Evolutionary conservation across 441 rosid genomes (phyloP).

Genomic region (Isatis lusitanica): DNA sequence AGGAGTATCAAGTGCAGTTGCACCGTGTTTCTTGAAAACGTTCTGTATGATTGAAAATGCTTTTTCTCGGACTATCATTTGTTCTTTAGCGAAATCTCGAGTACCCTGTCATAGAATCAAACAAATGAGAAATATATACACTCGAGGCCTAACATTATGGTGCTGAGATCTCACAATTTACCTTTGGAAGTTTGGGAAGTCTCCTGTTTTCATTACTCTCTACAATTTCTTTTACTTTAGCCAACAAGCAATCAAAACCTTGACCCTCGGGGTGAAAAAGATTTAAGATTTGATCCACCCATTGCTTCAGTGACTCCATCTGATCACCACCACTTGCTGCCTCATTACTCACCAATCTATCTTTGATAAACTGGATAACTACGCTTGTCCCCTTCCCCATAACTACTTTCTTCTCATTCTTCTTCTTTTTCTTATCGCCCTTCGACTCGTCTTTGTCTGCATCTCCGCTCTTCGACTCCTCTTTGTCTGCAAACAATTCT

Average conservation of each 20-base stretch:
- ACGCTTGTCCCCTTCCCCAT: conserved; percentile 77
- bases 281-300: conserved; percentile 44
- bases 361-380: conserved; percentile 67
- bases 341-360: conserved; percentile 46
- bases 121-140: conserved; percentile 13
- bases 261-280: conserved; percentile 53
- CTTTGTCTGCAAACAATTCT: conserved; percentile 43
- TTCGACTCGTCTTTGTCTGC: conserved; percentile 38
- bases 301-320: conserved; percentile 42
- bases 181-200: conserved; percentile 96
- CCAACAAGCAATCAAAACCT: conserved; percentile 52
- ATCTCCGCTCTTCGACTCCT: conserved; percentile 39
- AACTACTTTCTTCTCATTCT: conserved; percentile 67
- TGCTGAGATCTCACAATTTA: conserved; percentile 25
- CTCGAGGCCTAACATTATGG: not conserved
- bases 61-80: conserved; percentile 78
- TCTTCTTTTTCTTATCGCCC: conserved; percentile 56
- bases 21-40: conserved; percentile 88
- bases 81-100: conserved; percentile 86
- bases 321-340: conserved; percentile 37
- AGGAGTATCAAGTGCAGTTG: conserved; percentile 91
- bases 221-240: conserved; percentile 66
- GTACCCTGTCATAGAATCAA: conserved; percentile 60
- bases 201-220: conserved; percentile 93
- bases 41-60: conserved; percentile 75